These are phyloP conservation scores for Hypoxylon sp. DNA, from an alignment of 2,329 filamentous ascomycete species.

Conservation along the genomic window DNA sequence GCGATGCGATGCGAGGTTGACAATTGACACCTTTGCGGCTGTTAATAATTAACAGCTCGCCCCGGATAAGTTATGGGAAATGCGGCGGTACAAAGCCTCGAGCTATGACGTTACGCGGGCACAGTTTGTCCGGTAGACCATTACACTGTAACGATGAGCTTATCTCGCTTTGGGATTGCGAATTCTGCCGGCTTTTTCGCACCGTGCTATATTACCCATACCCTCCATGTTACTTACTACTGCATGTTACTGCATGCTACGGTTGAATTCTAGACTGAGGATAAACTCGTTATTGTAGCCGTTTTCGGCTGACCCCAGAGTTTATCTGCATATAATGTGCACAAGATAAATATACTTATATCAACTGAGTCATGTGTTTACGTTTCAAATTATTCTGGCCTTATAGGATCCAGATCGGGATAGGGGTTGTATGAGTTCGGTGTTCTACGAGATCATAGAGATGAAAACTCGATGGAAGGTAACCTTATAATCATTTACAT, in stretches of 20 bases:
- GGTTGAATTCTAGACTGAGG: not conserved
- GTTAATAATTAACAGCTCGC: not conserved
- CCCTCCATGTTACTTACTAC: not conserved
- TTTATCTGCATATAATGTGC: not conserved
- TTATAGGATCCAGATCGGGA: not conserved
- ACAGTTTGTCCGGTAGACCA: not conserved
- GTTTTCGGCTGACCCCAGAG: not conserved
- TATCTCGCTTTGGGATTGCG: not conserved
- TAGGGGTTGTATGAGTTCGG: not conserved
- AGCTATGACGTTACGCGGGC: not conserved
- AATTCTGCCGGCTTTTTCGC: not conserved
- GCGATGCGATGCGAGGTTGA: conserved; percentile 1
- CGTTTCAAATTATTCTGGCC: not conserved
- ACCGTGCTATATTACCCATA: conserved; percentile 1
- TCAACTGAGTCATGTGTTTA: not conserved
- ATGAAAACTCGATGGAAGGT: not conserved
- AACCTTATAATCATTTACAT: not conserved
- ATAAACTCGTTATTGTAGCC: not conserved
- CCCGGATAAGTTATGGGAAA: conserved; percentile 3
- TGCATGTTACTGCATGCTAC: not conserved
- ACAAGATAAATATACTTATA: not conserved
- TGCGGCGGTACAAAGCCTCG: not conserved
- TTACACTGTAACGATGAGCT: not conserved
- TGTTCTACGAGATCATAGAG: no score
- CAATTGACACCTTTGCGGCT: not conserved